Evolutionary conservation across 495 filamentous ascomycete genomes (phyloP), one percentile per base, ranked within the genome.

Genomic region (Neurospora tetrasperma): DNA sequence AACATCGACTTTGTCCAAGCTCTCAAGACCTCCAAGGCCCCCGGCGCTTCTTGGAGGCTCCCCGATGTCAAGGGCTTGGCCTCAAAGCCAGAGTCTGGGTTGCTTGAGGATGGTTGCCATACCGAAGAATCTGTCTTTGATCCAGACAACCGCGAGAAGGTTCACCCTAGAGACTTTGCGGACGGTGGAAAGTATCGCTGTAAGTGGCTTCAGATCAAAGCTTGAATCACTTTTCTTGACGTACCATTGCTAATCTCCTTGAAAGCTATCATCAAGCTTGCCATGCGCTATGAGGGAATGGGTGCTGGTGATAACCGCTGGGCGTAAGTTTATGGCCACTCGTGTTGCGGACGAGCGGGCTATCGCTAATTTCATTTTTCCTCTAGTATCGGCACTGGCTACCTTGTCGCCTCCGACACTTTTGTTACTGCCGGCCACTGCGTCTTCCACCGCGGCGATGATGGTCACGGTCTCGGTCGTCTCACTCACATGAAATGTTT

Each of bases 141-240:
- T 12, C n/a, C n/a, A 0, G 46, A 48, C 20, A 12, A 23, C 0
- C 43, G 43, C 1, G 8, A n/a, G 18, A 44, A 8, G 0, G 2
- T 44, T n/a, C 0, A 7, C 0, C 18, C 43, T 9, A 0, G 3
- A 4, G n/a, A 46, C 3, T 46, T 46, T 0, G 43, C 18, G 0
- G 0, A 46, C 3, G 43, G 43, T n/a, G 43, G 43, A n/a, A 46
- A 46, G 0, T 46, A 46, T 46, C 43, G 43, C 43, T 46, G 43
- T 46, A 46, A 46, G 43, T 44, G 14, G 42, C 16, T 43, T 5
- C 16, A 40, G 39, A 10, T 10, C 39, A 40, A 40, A 40, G 39
- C 39, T 40, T 40, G 39, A 40, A 40, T 8, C 39, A 40, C 42
- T 0, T 5, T 14, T 6, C 7, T 43, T 43, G 42, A 43, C 42